Conservation (phyloP, 2,329 filamentous ascomycete species). For the Allantophomopsis lycopodina region DNA sequence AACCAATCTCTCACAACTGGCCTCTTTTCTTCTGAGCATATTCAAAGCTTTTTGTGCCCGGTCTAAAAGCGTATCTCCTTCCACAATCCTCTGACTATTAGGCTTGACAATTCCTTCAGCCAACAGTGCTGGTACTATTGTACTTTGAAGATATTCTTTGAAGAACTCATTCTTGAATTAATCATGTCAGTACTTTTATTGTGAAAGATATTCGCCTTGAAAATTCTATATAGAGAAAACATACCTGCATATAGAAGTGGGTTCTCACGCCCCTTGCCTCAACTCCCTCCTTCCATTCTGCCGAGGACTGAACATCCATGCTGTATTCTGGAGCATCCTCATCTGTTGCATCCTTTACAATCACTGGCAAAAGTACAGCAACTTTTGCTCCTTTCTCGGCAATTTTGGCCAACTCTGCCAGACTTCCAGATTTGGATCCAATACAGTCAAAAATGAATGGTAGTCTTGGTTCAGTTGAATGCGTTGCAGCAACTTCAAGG, state of each 20-base stretch:
- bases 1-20: too few species aligned
- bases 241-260: slow-evolving; percentile 17
- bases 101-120: too few species aligned
- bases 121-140: too few species aligned
- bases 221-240: too few species aligned
- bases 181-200: too few species aligned
- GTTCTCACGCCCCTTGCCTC: slow-evolving; percentile 24
- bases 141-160: too few species aligned
- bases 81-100: too few species aligned
- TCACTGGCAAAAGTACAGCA: slow-evolving; percentile 45
- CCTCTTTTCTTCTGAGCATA: too few species aligned
- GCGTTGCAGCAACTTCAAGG: slow-evolving; percentile 4
- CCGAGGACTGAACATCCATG: slow-evolving; percentile 32
- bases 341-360: slow-evolving; percentile 35
- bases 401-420: slow-evolving; percentile 34
- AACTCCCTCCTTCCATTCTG: slow-evolving; percentile 37
- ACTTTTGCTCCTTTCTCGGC: slow-evolving; percentile 34
- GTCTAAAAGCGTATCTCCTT: too few species aligned
- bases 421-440: slow-evolving; percentile 30
- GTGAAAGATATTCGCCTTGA: too few species aligned
- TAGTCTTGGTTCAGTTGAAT: slow-evolving; percentile 13
- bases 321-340: slow-evolving; percentile 34
- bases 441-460: slow-evolving; percentile 42
- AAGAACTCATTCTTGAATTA: too few species aligned
- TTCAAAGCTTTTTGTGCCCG: too few species aligned